Evolutionary conservation across 805 yeast genomes (phyloP).

Genomic region (Zygosaccharomyces pseudorouxii): DNA sequence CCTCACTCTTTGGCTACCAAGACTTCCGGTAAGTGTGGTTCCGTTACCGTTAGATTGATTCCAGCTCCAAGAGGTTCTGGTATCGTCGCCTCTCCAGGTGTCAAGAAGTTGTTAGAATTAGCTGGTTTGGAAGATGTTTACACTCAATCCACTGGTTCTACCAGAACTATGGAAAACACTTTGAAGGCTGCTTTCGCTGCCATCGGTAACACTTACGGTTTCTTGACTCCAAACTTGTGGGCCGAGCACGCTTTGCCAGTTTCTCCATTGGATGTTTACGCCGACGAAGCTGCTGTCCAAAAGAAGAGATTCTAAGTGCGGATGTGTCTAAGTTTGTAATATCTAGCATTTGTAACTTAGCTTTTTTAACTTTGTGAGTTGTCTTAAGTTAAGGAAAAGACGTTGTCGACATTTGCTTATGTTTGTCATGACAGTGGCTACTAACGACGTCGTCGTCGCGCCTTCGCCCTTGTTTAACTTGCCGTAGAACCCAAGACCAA

Average conservation of each 20-base stretch:
- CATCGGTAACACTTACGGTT: conserved; percentile 99
- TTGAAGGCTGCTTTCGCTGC: conserved; percentile 99
- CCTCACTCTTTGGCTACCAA: conserved; percentile 98
- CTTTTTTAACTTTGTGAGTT: neutral
- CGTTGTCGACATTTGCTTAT: neutral
- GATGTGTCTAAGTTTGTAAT: conserved; percentile 1
- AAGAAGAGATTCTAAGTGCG: conserved; percentile 68
- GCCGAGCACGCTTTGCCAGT: conserved; percentile 73
- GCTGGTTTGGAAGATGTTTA: conserved; percentile 99
- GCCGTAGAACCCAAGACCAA: too few species aligned
- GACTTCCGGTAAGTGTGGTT: conserved; percentile 99
- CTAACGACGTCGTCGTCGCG: too few species aligned
- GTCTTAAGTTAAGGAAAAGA: neutral
- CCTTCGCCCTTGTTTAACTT: too few species aligned
- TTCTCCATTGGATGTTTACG: conserved; percentile 93
- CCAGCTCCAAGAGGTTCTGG: conserved; percentile 99
- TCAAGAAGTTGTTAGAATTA: conserved; percentile 96
- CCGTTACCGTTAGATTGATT: conserved; percentile 95
- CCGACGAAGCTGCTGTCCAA: conserved; percentile 72
- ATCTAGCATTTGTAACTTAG: conserved; percentile 3
- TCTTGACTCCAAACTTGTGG: conserved; percentile 99
- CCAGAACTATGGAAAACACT: conserved; percentile 99
- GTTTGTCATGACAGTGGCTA: too few species aligned
- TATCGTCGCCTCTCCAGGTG: conserved; percentile 99
- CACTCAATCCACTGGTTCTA: conserved; percentile 97